phyloP scores from a whole-genome alignment of 2,329 filamentous ascomycete genomes.

The Endothia cerciana region DNA sequence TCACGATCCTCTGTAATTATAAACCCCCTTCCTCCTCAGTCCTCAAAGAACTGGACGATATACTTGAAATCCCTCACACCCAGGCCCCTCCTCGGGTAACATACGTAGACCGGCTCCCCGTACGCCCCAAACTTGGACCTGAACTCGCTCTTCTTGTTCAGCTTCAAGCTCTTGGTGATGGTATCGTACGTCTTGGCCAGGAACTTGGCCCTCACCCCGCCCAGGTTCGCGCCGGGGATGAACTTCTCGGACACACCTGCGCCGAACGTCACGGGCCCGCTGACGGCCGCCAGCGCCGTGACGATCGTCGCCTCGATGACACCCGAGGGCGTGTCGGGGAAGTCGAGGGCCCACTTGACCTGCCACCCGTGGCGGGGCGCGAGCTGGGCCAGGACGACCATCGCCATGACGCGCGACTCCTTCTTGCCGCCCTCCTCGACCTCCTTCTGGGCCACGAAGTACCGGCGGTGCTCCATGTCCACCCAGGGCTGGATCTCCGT shows the following conservation, averaged over 20 bases:
- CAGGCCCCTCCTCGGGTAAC: constrained; percentile 84
- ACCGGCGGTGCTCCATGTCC: constrained; percentile 80
- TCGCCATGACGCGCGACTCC: constrained; percentile 62
- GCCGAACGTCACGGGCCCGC: constrained; percentile 78
- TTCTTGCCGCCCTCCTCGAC: constrained; percentile 67
- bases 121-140: constrained; percentile 85
- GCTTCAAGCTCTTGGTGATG: constrained; percentile 78
- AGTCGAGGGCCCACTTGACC: constrained; percentile 95
- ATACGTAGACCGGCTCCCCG: constrained; percentile 86
- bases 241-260: constrained; percentile 77
- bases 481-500: constrained; percentile 91
- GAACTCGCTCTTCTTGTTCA: constrained; percentile 87
- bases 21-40: constrained; percentile 37
- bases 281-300: constrained; percentile 61
- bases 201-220: constrained; percentile 79
- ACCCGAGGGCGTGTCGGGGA: constrained; percentile 83
- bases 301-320: constrained; percentile 84
- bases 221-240: constrained; percentile 78
- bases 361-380: constrained; percentile 85
- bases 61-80: constrained; percentile 81
- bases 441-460: constrained; percentile 79
- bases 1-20: background rate
- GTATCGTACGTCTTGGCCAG: constrained; percentile 82
- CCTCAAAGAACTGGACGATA: constrained; percentile 90
- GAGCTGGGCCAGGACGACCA: constrained; percentile 84